Conservation (phyloP, 331 rosid species). For the Quercus phellos region DNA sequence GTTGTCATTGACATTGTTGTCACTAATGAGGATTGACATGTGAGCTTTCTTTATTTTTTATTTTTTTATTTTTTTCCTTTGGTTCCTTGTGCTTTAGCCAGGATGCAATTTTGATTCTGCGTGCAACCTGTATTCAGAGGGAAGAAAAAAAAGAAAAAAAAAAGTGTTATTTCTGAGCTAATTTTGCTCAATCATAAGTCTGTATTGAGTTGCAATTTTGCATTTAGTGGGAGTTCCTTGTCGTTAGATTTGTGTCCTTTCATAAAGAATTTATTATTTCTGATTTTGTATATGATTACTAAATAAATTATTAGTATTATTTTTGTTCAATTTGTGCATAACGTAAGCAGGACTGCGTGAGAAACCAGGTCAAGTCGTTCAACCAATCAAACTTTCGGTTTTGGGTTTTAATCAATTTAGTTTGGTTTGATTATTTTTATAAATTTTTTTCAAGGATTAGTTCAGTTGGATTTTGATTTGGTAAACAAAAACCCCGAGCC, state of each 20-base stretch:
- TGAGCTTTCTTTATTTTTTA: conserved; percentile 14
- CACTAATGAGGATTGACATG: background rate
- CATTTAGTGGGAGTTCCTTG: conserved; percentile 5
- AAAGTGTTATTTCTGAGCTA: background rate
- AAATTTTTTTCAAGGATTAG: no score
- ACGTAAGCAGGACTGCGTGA: no score
- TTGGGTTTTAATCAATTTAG: no score
- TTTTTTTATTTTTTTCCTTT: conserved; percentile 9
- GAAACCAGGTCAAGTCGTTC: no score
- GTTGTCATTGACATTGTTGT: background rate
- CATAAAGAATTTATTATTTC: background rate
- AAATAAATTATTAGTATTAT: background rate
- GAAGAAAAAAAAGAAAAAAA: conserved; percentile 8
- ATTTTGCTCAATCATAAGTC: background rate
- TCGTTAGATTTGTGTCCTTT: background rate
- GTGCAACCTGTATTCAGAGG: conserved; percentile 28
- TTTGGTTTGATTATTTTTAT: no score
- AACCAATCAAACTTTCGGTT: no score
- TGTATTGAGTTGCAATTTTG: conserved; percentile 23
- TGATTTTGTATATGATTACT: background rate
- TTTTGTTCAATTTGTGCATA: background rate
- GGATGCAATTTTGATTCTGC: conserved; percentile 30
- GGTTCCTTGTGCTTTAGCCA: conserved; percentile 31
- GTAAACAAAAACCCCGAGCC: no score
- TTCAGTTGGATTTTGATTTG: no score